phyloP scores from a whole-genome alignment of 208 protist genomes.

The Leishmania arabica region DNA sequence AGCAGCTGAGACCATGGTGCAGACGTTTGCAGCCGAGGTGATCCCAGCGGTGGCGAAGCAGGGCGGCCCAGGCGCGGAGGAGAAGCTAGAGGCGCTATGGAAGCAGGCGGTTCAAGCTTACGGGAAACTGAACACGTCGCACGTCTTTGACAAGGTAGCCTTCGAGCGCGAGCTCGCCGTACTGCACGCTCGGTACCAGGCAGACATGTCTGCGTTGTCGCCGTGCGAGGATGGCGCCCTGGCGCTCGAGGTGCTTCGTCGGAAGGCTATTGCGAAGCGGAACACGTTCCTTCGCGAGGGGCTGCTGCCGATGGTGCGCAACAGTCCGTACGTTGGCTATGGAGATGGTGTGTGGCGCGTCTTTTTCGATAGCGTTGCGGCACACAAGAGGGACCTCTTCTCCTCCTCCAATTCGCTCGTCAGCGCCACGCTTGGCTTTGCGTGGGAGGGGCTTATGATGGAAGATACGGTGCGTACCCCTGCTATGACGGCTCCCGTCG shows the following conservation, averaged over 20 bases:
- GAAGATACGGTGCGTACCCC: slow-evolving; percentile 67
- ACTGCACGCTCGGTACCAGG: slow-evolving; percentile 29
- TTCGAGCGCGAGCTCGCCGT: slow-evolving; percentile 54
- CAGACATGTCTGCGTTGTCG: slow-evolving; percentile 27
- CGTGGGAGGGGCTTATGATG: slow-evolving; percentile 70
- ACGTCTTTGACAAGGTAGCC: slow-evolving; percentile 53
- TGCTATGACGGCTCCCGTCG: slow-evolving; percentile 65
- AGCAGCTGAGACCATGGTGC: slow-evolving; percentile 52
- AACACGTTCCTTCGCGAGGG: slow-evolving; percentile 59
- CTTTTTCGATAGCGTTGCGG: slow-evolving; percentile 60
- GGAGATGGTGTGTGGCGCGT: slow-evolving; percentile 74
- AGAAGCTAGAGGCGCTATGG: slow-evolving; percentile 47
- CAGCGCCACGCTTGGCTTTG: slow-evolving; percentile 44
- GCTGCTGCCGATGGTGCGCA: slow-evolving; percentile 48
- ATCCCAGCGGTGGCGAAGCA: slow-evolving; percentile 42
- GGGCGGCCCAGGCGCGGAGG: slow-evolving; percentile 9
- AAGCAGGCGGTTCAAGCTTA: slow-evolving; percentile 35
- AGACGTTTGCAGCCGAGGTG: slow-evolving; percentile 51
- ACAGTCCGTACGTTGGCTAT: slow-evolving; percentile 57
- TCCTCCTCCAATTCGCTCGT: slow-evolving; percentile 12
- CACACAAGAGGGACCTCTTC: slow-evolving; percentile 49
- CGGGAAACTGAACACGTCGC: slow-evolving; percentile 24
- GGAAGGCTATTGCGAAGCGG: slow-evolving; percentile 58
- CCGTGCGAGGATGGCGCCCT: slow-evolving; percentile 40
- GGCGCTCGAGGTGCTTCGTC: slow-evolving; percentile 79